phyloP scores from a whole-genome alignment of 2,329 filamentous ascomycete genomes.

The Parasarocladium wereldwijsianum region DNA sequence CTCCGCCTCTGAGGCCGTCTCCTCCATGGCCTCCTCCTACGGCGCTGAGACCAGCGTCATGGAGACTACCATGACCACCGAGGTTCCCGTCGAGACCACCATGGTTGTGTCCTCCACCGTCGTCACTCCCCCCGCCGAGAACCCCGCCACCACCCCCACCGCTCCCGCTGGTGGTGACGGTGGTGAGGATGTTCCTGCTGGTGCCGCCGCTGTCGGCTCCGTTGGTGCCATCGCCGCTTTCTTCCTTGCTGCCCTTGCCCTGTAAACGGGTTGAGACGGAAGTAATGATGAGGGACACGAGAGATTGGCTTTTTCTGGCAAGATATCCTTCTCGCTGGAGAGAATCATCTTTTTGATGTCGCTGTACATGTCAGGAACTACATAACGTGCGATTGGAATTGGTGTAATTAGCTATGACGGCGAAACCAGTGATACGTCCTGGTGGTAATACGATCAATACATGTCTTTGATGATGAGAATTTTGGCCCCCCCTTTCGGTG shows the following conservation, averaged over 20 bases:
- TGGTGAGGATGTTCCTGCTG: conserved; percentile 8
- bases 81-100: conserved; percentile 3
- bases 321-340: too few relatives aligned
- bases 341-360: too few relatives aligned
- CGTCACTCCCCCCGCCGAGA: conserved; percentile 2
- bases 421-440: too few relatives aligned
- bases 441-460: too few relatives aligned
- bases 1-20: conserved; percentile 6
- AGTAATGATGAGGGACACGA: too few relatives aligned
- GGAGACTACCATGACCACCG: conserved; percentile 6
- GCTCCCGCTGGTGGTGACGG: conserved; percentile 8
- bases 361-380: too few relatives aligned
- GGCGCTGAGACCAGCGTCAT: conserved; percentile 7
- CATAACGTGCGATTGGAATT: too few relatives aligned
- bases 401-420: too few relatives aligned
- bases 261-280: too few relatives aligned
- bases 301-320: too few relatives aligned
- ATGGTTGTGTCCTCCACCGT: conserved; percentile 5
- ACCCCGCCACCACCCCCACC: conserved; percentile 4
- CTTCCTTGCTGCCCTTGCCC: conserved; percentile 18
- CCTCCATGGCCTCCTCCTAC: conserved; percentile 6
- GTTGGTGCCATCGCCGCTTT: conserved; percentile 18
- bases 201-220: conserved; percentile 16
- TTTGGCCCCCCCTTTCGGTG: too few relatives aligned
- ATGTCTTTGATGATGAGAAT: too few relatives aligned